These are phyloP conservation scores for Termitomyces sp. DNA, from an alignment of 1,284 basidiomycete genomes.

Conservation along the genomic window DNA sequence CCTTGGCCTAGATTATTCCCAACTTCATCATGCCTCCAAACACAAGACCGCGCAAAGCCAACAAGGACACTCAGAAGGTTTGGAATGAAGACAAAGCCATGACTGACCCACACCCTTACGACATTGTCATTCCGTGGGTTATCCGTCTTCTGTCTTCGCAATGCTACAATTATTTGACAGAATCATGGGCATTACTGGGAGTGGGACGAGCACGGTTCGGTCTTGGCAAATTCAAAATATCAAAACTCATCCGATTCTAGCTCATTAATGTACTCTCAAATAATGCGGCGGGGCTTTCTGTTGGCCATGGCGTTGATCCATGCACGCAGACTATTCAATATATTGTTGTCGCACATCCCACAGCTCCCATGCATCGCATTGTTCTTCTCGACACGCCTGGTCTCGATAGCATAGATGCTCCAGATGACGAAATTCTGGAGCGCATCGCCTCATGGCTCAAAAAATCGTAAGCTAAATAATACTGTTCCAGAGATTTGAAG, in stretches of 20 bases:
- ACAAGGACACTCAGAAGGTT: conserved; percentile 1
- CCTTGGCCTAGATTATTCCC: neutral
- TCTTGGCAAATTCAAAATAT: neutral
- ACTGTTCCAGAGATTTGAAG: neutral
- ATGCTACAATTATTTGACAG: neutral
- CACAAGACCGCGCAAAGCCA: conserved; percentile 2
- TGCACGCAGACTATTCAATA: conserved; percentile 8
- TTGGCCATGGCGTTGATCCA: conserved; percentile 12
- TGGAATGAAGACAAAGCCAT: conserved; percentile 5
- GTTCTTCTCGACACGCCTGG: conserved; percentile 12
- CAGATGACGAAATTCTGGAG: conserved; percentile 8
- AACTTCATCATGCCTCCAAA: neutral
- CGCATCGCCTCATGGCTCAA: conserved; percentile 8
- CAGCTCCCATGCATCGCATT: conserved; percentile 8
- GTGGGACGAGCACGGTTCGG: conserved; percentile 12
- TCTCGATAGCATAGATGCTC: conserved; percentile 8
- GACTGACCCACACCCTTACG: conserved; percentile 8
- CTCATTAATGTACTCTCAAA: conserved; percentile 10
- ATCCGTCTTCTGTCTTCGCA: neutral
- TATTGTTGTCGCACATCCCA: conserved; percentile 7
- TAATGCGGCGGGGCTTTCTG: neutral
- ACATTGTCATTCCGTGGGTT: conserved; percentile 12
- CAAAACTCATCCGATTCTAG: neutral
- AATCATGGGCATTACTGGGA: conserved; percentile 13
- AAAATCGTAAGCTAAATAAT: conserved; percentile 3